Evolutionary conservation across 768 basidiomycete genomes (phyloP).

Genomic region (Agaricus sinodeliciosus): DNA sequence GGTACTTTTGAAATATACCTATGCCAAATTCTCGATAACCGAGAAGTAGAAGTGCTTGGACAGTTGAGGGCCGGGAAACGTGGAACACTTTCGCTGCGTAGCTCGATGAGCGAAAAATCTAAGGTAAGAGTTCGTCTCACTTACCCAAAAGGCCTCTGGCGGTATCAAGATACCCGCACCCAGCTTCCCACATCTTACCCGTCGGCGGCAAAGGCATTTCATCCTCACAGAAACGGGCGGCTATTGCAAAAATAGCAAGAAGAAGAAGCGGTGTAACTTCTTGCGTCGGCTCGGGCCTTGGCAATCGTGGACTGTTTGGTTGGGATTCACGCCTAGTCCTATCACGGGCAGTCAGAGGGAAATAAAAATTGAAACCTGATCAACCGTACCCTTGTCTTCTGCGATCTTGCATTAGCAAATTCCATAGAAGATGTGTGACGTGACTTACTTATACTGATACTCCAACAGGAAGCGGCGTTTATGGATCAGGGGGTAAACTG

Average conservation of each 20-base stretch:
- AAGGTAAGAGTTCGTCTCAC: neutral
- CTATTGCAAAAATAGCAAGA: constrained; percentile 75
- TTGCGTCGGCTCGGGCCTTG: constrained; percentile 51
- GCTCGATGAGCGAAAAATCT: constrained; percentile 6
- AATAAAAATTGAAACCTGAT: neutral
- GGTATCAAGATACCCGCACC: constrained; percentile 53
- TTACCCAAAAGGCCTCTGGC: constrained; percentile 62
- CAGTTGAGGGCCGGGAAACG: constrained; percentile 64
- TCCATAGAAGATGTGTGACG: neutral
- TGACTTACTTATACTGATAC: constrained; percentile 43
- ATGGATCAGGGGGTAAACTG: constrained; percentile 77
- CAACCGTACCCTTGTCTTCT: constrained; percentile 6
- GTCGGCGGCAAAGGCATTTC: constrained; percentile 36
- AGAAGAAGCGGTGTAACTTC: constrained; percentile 63
- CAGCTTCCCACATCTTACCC: constrained; percentile 67
- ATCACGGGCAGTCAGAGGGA: neutral
- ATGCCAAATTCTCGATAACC: constrained; percentile 85
- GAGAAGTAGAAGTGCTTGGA: constrained; percentile 73
- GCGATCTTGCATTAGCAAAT: neutral
- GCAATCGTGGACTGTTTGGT: constrained; percentile 25
- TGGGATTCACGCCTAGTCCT: constrained; percentile 13
- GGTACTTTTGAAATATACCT: constrained; percentile 22
- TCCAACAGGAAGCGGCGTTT: constrained; percentile 62
- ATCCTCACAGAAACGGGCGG: constrained; percentile 62
- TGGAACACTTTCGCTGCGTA: constrained; percentile 44